These are phyloP conservation scores for Nigrospora osmanthi DNA, from an alignment of 2,329 filamentous ascomycete species.

Conservation along the genomic window DNA sequence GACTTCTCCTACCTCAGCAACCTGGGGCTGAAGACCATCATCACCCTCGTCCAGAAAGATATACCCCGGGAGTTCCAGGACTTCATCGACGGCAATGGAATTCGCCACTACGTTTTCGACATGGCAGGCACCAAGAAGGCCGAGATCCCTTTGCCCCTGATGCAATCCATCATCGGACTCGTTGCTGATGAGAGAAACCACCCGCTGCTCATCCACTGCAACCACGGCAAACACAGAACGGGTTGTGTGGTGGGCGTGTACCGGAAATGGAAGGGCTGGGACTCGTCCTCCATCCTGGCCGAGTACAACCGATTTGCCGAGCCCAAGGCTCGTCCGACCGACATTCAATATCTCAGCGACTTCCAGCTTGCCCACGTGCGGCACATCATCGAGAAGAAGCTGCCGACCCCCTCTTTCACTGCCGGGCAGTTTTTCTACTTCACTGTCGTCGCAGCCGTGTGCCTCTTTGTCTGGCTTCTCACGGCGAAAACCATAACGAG, in stretches of 20 bases:
- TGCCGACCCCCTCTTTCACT: conserved; percentile 13
- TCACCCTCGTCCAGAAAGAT: conserved; percentile 61
- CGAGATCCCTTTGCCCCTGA: conserved; percentile 56
- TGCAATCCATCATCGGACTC: conserved; percentile 63
- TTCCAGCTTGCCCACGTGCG: conserved; percentile 35
- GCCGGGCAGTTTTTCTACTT: conserved; percentile 30
- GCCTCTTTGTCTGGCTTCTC: conserved; percentile 26
- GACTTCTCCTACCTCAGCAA: conserved; percentile 64
- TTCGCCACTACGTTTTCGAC: conserved; percentile 66
- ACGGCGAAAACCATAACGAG: neutral
- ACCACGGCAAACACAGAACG: conserved; percentile 88
- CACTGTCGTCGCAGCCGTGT: conserved; percentile 20
- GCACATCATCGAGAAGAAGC: conserved; percentile 23
- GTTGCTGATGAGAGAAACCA: conserved; percentile 67
- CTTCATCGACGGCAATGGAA: conserved; percentile 61
- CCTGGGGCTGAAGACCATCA: conserved; percentile 68
- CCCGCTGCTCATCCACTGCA: conserved; percentile 83
- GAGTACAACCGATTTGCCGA: conserved; percentile 66
- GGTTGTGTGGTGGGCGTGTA: conserved; percentile 81
- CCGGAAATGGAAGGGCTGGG: conserved; percentile 65
- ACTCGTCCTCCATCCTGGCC: conserved; percentile 50
- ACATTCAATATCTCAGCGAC: conserved; percentile 48
- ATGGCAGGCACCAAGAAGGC: conserved; percentile 87
- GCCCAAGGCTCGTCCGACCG: conserved; percentile 52
- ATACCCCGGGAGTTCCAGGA: conserved; percentile 40